These are phyloP conservation scores for Daedaleopsis sinensis DNA, from an alignment of 768 basidiomycete species.

Conservation along the genomic window DNA sequence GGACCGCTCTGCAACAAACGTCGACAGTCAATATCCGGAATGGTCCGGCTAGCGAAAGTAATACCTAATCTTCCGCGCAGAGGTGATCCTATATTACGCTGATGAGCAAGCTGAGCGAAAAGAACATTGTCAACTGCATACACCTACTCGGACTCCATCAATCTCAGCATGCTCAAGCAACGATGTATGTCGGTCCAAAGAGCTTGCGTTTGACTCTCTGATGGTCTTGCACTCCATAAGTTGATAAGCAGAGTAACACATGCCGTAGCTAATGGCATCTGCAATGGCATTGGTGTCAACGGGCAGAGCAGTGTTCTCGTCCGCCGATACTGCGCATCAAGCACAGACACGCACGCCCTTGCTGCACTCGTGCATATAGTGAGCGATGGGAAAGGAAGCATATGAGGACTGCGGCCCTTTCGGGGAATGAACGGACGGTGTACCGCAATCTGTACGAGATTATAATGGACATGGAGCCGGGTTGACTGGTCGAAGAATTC, in stretches of 20 bases:
- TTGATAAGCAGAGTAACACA: constrained; percentile 51
- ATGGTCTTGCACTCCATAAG: constrained; percentile 46
- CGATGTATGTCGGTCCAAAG: constrained; percentile 44
- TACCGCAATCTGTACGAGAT: constrained; percentile 62
- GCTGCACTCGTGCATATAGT: constrained; percentile 87
- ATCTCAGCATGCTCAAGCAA: constrained; percentile 35
- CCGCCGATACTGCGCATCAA: constrained; percentile 50
- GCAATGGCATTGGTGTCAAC: background rate
- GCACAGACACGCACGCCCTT: constrained; percentile 69
- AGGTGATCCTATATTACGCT: background rate
- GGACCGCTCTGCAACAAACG: background rate
- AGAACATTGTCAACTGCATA: too few species aligned
- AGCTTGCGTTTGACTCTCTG: constrained; percentile 35
- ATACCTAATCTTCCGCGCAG: background rate
- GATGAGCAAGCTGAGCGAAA: background rate
- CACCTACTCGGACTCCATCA: constrained; percentile 13
- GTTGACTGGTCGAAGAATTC: constrained; percentile 39
- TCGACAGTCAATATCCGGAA: background rate
- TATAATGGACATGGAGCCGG: constrained; percentile 43
- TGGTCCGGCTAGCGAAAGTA: background rate
- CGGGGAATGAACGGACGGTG: constrained; percentile 82
- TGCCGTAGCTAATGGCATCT: constrained; percentile 41
- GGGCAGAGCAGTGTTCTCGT: background rate
- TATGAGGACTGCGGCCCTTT: constrained; percentile 47
- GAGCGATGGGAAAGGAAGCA: constrained; percentile 59